Conservation (phyloP, 225 moss, liverwort and hornwort genomes). For the Bryoerythrophyllum caledonicum region DNA sequence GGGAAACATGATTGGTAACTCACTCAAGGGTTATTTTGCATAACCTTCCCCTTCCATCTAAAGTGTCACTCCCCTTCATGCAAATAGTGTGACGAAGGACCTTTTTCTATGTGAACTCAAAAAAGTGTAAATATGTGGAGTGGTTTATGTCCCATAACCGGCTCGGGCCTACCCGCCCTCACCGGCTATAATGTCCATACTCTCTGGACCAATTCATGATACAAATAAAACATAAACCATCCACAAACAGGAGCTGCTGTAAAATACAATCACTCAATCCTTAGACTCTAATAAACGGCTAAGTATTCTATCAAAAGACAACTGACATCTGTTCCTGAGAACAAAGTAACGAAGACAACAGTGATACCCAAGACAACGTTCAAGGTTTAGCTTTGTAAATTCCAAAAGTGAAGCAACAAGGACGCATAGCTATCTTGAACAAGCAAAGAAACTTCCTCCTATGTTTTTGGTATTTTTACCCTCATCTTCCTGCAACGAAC, state of each 20-base stretch:
- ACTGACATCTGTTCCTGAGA: not conserved
- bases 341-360: not conserved
- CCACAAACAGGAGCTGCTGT: not conserved
- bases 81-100: too few relatives aligned
- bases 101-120: too few relatives aligned
- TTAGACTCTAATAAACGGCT: not conserved
- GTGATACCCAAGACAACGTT: not conserved
- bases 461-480: not conserved
- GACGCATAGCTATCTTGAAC: not conserved
- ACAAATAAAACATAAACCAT: not conserved
- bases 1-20: too few relatives aligned
- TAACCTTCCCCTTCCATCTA: too few relatives aligned
- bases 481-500: not conserved
- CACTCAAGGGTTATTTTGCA: too few relatives aligned
- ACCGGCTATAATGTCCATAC: not conserved
- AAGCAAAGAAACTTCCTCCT: not conserved
- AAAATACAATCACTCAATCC: not conserved
- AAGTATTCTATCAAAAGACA: not conserved
- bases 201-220: slow-evolving; percentile 3
- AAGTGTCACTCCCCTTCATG: too few relatives aligned
- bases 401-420: slow-evolving; percentile 7
- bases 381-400: not conserved
- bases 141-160: too few relatives aligned
- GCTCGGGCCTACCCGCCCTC: too few relatives aligned
- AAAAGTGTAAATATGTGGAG: too few relatives aligned